A percentile compares a stretch with the other conserved stretches of the same genome.
Conservation (phyloP, 208 protist genomes). For the Acanthamoeba castellanii region DNA sequence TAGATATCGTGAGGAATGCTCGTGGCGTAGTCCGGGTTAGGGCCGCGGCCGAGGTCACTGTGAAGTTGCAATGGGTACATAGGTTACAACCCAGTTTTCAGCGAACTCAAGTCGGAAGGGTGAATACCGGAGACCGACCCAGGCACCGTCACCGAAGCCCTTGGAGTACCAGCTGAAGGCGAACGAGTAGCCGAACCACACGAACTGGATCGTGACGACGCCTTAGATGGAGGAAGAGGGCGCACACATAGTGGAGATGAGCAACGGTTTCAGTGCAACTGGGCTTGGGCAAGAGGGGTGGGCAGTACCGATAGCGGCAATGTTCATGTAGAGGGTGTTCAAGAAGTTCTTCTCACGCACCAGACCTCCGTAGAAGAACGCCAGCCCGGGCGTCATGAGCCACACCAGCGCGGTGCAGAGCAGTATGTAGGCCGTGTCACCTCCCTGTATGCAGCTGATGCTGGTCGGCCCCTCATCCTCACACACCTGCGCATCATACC, state of each 20-base stretch:
- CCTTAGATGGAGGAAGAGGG: background rate
- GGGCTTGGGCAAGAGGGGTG: no score
- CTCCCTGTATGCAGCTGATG: background rate
- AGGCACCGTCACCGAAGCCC: conserved; percentile 42
- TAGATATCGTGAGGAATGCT: conserved; percentile 51
- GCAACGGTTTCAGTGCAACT: no score
- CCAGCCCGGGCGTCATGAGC: conserved; percentile 72
- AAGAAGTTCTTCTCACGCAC: conserved; percentile 73
- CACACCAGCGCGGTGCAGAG: conserved; percentile 44
- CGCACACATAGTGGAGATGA: no score
- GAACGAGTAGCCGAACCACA: conserved; percentile 71
- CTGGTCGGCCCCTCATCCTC: no score
- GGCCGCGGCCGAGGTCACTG: conserved; percentile 5
- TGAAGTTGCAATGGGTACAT: background rate
- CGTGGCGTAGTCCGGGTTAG: conserved; percentile 59
- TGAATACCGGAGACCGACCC: conserved; percentile 25
- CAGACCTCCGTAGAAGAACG: conserved; percentile 72
- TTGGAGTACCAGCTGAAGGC: conserved; percentile 55
- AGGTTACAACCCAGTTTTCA: no score
- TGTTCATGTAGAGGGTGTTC: conserved; percentile 68
- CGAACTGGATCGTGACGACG: conserved; percentile 46
- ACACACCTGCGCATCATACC: no score
- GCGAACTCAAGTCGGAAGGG: background rate
- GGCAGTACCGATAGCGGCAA: conserved; percentile 24
- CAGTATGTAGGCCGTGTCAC: conserved; percentile 50